Evolutionary conservation across 2,329 filamentous ascomycete genomes (phyloP).

Genomic region (Trichoderma lentiforme): DNA sequence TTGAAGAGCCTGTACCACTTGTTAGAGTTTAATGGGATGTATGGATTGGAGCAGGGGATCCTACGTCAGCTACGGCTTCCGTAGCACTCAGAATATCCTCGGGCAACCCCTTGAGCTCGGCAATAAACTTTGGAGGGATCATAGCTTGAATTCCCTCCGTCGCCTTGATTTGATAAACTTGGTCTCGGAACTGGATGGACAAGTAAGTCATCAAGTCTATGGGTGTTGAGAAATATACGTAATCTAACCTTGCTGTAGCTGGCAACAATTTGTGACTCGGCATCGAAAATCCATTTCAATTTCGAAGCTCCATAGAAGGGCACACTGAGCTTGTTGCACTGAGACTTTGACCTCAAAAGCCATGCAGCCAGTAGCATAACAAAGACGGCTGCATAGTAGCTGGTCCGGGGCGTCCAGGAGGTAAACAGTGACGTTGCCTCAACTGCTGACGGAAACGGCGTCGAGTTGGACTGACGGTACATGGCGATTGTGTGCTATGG

Average conservation of each 20-base stretch:
- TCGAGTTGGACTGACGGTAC: constrained; percentile 1
- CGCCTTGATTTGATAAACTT: constrained; percentile 49
- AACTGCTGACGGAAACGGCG: not conserved
- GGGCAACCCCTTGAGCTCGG: constrained; percentile 46
- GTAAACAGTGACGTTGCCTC: not conserved
- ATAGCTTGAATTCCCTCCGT: constrained; percentile 50
- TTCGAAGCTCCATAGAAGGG: constrained; percentile 49
- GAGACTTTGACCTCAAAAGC: not conserved
- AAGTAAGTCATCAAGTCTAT: constrained; percentile 21
- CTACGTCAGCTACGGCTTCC: constrained; percentile 47
- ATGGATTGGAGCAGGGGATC: not conserved
- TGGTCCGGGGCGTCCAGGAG: not conserved
- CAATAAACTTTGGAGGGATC: constrained; percentile 43
- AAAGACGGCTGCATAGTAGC: not conserved
- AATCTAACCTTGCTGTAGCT: constrained; percentile 46
- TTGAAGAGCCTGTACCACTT: constrained; percentile 41
- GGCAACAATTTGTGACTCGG: constrained; percentile 45
- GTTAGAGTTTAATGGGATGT: not conserved
- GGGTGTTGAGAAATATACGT: too few species aligned
- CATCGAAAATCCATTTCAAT: constrained; percentile 50
- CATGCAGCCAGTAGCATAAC: constrained; percentile 2
- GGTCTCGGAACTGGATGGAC: constrained; percentile 42
- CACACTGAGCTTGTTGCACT: constrained; percentile 31
- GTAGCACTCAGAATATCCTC: constrained; percentile 48
- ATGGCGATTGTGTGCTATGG: not conserved